Conservation (phyloP, 2,329 filamentous ascomycete genomes). For the Penicillium sp. region DNA sequence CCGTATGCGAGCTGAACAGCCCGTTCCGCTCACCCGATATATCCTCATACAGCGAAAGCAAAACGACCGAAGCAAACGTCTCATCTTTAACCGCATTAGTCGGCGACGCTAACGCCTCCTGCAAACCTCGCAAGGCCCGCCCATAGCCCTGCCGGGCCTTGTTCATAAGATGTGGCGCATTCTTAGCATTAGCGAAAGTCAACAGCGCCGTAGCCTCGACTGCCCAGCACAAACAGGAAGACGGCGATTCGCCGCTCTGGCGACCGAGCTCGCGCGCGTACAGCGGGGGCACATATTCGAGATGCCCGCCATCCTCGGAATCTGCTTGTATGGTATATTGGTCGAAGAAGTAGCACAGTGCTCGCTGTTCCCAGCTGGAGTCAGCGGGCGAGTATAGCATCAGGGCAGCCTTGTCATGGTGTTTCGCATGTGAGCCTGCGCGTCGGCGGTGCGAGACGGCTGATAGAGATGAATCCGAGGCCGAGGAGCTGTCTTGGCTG, state of each 20-base stretch:
- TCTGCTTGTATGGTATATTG: conserved; percentile 37
- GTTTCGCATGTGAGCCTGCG: not conserved
- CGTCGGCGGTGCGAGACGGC: not conserved
- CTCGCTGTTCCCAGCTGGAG: conserved; percentile 38
- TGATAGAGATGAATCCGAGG: conserved; percentile 3
- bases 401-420: conserved; percentile 7
- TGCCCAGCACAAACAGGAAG: conserved; percentile 34
- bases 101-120: conserved; percentile 31
- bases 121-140: conserved; percentile 32
- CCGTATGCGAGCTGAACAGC: conserved; percentile 38
- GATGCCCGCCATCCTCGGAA: conserved; percentile 30
- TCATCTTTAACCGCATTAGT: conserved; percentile 36
- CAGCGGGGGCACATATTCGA: conserved; percentile 39
- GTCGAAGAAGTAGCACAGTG: conserved; percentile 44
- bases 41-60: conserved; percentile 42
- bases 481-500: conserved; percentile 1
- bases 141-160: conserved; percentile 37
- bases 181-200: conserved; percentile 33
- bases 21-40: conserved; percentile 39
- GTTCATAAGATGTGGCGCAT: conserved; percentile 26
- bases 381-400: conserved; percentile 27
- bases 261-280: conserved; percentile 31
- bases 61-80: conserved; percentile 39
- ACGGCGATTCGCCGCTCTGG: conserved; percentile 15
- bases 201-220: conserved; percentile 39